Conservation (phyloP, 176 grass and related monocot genomes). For the Calamus simplicifolius region DNA sequence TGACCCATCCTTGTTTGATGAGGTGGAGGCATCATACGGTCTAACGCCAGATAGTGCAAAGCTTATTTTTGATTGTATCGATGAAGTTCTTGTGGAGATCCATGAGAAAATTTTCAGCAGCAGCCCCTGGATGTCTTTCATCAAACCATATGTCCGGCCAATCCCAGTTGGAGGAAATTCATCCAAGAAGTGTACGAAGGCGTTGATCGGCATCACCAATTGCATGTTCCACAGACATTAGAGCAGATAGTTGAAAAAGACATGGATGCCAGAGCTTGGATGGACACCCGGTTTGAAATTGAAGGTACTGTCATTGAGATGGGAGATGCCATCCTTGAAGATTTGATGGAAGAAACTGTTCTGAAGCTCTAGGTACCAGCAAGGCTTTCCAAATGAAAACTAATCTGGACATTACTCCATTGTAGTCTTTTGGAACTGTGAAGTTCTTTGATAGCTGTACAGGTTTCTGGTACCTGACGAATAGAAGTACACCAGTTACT, state of each 20-base stretch:
- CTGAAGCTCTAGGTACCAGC: constrained; percentile 48
- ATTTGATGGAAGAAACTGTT: constrained; percentile 70
- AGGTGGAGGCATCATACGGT: constrained; percentile 51
- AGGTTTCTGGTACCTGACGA: too few relatives aligned
- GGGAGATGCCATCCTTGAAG: constrained; percentile 65
- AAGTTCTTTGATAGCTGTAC: too few relatives aligned
- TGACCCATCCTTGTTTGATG: constrained; percentile 62
- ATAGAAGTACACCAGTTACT: too few relatives aligned
- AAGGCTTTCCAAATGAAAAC: neutral
- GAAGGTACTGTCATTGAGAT: constrained; percentile 57
- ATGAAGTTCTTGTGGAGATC: constrained; percentile 1
- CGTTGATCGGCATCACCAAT: constrained; percentile 35
- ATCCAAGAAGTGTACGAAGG: constrained; percentile 57
- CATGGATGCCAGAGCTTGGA: constrained; percentile 49
- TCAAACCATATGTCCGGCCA: constrained; percentile 13
- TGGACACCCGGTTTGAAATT: constrained; percentile 51
- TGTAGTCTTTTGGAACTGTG: too few relatives aligned
- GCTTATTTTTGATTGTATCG: constrained; percentile 27
- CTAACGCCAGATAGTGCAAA: constrained; percentile 47
- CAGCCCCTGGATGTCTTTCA: constrained; percentile 6
- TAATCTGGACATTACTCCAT: too few relatives aligned
- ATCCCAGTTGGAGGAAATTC: constrained; percentile 41
- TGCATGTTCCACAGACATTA: constrained; percentile 46
- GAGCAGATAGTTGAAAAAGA: constrained; percentile 52
- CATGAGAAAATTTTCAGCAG: constrained; percentile 45